Evolutionary conservation across 2,329 filamentous ascomycete species (phyloP), one percentile per base, ranked within the genome.

Genomic region (Malbranchea zuffiana): DNA sequence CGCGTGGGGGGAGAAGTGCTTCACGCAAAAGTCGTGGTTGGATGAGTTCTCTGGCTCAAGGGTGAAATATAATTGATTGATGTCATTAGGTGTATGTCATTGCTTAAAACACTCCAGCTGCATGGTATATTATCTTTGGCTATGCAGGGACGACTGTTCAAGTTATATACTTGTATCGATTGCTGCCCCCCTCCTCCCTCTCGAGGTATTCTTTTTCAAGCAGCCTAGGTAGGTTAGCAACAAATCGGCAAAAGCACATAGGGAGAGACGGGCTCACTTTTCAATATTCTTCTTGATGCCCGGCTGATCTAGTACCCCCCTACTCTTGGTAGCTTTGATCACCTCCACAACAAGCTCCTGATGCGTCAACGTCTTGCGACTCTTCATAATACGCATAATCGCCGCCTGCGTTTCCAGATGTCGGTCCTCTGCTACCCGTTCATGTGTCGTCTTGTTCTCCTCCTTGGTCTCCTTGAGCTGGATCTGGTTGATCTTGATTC

Each of bases 211-310:
- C 86, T 63, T 92, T 93, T 55, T 94, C 86, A 36, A 94, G 88
- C 46, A 94, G 67, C 56, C 82, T 86, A 48, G 20, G 48, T 27
- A 24, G 13, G 18, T 16, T 51, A 37, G 45, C 62, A 51, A 62
- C 55, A 37, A 36, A 43, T 32, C 23, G 37, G 37, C 12, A 24
- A 13, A 3, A 11, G 4, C 16, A 24, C 6, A n/a, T 18, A 31
- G 18, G 29, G 36, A 35, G 26, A 29, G 44, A 6, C 21, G 33
- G 33, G 71, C 80, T 53, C 62, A 87, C 77, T 83, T 86, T 61
- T 96, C 90, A 60, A 98, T 95, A 58, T 96, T 92, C 65, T 81
- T 80, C 75, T 98, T 98, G 47, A 98, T 96, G 45, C 90, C 85
- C 2, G 69, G 69, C 26, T 86, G 74, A 53, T 93, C 87, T 41